Percentiles rank a stretch among this genome's conserved stretches.
Evolutionary conservation across 78 protist genomes (phyloP).

Genomic region (Dictyostelium citrinum): DNA sequence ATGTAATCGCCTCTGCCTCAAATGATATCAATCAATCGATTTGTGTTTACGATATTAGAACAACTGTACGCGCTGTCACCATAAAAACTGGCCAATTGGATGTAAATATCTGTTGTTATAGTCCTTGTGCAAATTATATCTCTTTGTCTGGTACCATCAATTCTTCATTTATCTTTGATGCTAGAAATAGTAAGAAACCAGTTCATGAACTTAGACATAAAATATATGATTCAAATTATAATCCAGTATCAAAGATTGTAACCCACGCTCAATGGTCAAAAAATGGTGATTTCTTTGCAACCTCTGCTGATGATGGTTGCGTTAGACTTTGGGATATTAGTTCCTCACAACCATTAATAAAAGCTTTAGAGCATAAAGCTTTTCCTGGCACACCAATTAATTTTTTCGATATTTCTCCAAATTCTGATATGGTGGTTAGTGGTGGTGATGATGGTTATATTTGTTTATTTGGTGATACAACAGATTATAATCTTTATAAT

Average conservation of each 20-base stretch:
- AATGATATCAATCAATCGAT: neutral
- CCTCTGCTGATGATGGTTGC: constrained; percentile 10
- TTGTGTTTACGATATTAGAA: neutral
- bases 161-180: neutral
- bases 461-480: neutral
- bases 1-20: neutral
- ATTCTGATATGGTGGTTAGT: neutral
- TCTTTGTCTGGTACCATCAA: neutral
- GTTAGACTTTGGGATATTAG: constrained; percentile 12
- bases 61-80: neutral
- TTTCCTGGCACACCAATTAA: neutral
- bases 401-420: constrained; percentile 6
- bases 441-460: constrained; percentile 2
- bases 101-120: neutral
- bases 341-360: neutral
- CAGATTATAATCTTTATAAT: no score
- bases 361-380: neutral
- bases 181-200: neutral
- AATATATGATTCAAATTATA: neutral
- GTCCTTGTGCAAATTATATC: constrained; percentile 11
- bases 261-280: constrained; percentile 13
- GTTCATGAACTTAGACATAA: neutral
- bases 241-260: neutral
- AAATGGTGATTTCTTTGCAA: constrained; percentile 12
- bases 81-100: neutral